These are phyloP conservation scores for Cordyceps farinosa DNA, from an alignment of 2,329 filamentous ascomycete genomes.

Conservation along the genomic window DNA sequence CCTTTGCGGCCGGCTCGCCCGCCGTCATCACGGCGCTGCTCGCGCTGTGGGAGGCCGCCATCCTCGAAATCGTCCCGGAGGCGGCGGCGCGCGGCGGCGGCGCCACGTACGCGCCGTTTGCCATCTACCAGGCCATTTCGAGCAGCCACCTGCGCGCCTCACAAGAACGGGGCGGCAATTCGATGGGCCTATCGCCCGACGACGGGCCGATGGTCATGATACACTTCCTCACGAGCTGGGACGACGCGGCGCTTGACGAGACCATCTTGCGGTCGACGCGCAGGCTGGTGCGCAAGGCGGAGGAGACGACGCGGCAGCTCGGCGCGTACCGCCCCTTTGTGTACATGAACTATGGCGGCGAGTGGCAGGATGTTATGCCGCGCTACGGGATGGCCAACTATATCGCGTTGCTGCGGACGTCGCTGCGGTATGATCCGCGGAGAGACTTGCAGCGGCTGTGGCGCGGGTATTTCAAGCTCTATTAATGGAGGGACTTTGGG, in stretches of 20 bases:
- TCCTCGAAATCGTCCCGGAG: constrained; percentile 16
- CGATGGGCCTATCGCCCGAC: constrained; percentile 35
- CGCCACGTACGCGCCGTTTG: constrained; percentile 24
- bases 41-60: constrained; percentile 24
- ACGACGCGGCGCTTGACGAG: constrained; percentile 28
- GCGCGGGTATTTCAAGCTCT: constrained; percentile 3
- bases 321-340: constrained; percentile 32
- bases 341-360: constrained; percentile 35
- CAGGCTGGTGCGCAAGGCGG: constrained; percentile 27
- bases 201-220: constrained; percentile 33
- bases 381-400: constrained; percentile 36
- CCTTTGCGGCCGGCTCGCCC: constrained; percentile 24
- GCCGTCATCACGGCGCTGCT: constrained; percentile 28
- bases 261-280: constrained; percentile 24
- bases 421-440: constrained; percentile 2
- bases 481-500: not conserved
- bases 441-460: not conserved
- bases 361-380: constrained; percentile 35
- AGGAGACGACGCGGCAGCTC: constrained; percentile 19
- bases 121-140: constrained; percentile 38
- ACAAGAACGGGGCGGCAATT: constrained; percentile 38
- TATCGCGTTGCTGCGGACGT: constrained; percentile 22
- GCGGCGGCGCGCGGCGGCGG: constrained; percentile 18
- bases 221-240: constrained; percentile 28
- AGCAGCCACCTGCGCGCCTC: constrained; percentile 31